Conservation (phyloP, 2,329 filamentous ascomycete genomes). For the Periconia sp. region DNA sequence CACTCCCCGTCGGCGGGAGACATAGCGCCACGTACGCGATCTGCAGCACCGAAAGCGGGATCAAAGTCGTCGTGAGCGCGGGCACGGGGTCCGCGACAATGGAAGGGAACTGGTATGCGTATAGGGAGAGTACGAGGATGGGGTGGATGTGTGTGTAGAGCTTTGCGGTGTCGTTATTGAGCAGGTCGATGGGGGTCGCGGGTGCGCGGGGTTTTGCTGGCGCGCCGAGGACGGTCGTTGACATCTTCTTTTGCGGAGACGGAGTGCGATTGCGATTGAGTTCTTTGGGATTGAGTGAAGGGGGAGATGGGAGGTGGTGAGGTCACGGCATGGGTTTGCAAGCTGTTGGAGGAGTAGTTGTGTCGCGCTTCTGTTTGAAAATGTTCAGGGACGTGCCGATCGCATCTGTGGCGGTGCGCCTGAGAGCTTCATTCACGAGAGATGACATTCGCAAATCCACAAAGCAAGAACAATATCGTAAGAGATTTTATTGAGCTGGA, state of each 20-base stretch:
- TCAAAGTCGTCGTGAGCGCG: constrained; percentile 63
- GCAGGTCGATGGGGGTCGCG: constrained; percentile 48
- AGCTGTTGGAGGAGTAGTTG: no score
- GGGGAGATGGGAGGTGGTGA: neutral
- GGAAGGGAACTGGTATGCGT: constrained; percentile 63
- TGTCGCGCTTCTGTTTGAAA: no score
- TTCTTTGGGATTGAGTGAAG: neutral
- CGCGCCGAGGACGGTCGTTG: constrained; percentile 24
- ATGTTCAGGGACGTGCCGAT: no score
- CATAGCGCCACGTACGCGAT: constrained; percentile 60
- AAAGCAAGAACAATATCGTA: no score
- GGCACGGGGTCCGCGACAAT: constrained; percentile 71
- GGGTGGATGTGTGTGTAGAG: constrained; percentile 69
- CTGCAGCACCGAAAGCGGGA: constrained; percentile 67
- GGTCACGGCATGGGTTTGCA: no score
- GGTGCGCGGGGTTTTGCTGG: constrained; percentile 23
- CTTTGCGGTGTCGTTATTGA: constrained; percentile 51
- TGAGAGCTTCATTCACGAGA: no score
- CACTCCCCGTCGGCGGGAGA: constrained; percentile 55
- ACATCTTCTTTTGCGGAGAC: constrained; percentile 15
- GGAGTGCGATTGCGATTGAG: neutral
- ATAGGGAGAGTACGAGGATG: constrained; percentile 64
- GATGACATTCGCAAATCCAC: no score
- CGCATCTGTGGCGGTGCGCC: no score
- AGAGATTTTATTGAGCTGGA: no score